A percentile compares a stretch with the other conserved stretches of the same genome.
Conservation (phyloP, 768 basidiomycete genomes). For the Termitomyces sp. region DNA sequence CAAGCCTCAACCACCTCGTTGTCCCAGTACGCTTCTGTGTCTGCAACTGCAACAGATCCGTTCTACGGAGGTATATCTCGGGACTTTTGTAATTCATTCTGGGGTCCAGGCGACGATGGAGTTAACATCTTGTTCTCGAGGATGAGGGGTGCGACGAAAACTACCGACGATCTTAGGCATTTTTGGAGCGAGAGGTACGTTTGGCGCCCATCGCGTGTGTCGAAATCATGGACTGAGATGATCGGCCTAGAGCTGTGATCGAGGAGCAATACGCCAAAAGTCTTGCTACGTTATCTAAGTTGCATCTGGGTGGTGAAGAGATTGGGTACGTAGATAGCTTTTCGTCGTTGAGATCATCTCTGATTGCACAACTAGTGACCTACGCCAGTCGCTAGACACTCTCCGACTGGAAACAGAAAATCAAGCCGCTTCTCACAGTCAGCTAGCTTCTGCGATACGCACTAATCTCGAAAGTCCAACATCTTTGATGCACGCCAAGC, state of each 20-base stretch:
- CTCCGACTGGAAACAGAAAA: slow-evolving; percentile 80
- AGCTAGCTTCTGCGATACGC: slow-evolving; percentile 71
- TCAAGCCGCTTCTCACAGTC: slow-evolving; percentile 67
- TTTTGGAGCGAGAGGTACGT: slow-evolving; percentile 94
- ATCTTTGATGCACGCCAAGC: slow-evolving; percentile 56
- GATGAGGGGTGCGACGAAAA: slow-evolving; percentile 81
- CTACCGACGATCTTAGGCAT: slow-evolving; percentile 81
- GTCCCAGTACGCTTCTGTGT: slow-evolving; percentile 55
- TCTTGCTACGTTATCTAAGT: slow-evolving; percentile 74
- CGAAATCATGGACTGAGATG: slow-evolving; percentile 1
- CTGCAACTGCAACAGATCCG: slow-evolving; percentile 45
- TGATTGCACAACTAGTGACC: slow-evolving; percentile 51
- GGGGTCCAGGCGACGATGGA: slow-evolving; percentile 84
- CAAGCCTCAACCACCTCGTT: slow-evolving; percentile 74
- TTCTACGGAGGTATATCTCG: slow-evolving; percentile 35
- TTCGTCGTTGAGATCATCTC: slow-evolving; percentile 2
- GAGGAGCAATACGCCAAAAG: slow-evolving; percentile 94
- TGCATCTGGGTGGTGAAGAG: slow-evolving; percentile 80
- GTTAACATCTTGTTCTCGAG: slow-evolving; percentile 87
- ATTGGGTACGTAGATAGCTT: slow-evolving; percentile 65
- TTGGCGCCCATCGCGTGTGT: neutral
- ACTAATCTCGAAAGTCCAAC: slow-evolving; percentile 67
- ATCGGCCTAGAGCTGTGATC: slow-evolving; percentile 62
- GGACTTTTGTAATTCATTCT: slow-evolving; percentile 97
- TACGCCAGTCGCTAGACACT: slow-evolving; percentile 77